phyloP scores from a whole-genome alignment of 2,329 filamentous ascomycete species.

The Ophiostoma himal-ulmi region DNA sequence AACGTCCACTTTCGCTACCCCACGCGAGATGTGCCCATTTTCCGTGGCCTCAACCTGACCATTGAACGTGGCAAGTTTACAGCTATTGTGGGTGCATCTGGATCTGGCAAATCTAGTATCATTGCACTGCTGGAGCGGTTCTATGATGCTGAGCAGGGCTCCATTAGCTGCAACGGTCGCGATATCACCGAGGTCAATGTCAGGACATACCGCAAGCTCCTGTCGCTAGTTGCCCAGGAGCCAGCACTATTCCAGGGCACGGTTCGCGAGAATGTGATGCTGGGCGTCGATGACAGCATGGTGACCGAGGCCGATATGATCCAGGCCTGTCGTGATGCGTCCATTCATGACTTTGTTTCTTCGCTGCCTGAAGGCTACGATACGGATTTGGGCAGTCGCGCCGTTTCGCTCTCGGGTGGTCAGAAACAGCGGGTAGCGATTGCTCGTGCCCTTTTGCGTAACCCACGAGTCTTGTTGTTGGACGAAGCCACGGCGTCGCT shows the following conservation, averaged over 20 bases:
- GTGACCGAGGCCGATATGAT: conserved; percentile 49
- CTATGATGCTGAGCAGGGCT: conserved; percentile 61
- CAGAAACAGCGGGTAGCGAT: conserved; percentile 59
- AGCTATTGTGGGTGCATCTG: conserved; percentile 63
- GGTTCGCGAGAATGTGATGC: conserved; percentile 62
- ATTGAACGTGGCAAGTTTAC: conserved; percentile 65
- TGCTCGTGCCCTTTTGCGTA: conserved; percentile 48
- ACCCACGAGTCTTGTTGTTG: conserved; percentile 49
- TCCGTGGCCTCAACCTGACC: conserved; percentile 56
- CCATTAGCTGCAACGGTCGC: conserved; percentile 57
- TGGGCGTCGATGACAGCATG: conserved; percentile 53
- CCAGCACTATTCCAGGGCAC: conserved; percentile 64
- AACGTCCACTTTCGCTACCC: conserved; percentile 58
- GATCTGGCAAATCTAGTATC: conserved; percentile 64
- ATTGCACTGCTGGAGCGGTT: conserved; percentile 62
- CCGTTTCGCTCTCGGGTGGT: conserved; percentile 70
- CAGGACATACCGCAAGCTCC: conserved; percentile 54
- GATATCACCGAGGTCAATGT: conserved; percentile 56
- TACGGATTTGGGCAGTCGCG: conserved; percentile 61
- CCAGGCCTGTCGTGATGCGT: conserved; percentile 54
- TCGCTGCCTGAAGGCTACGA: conserved; percentile 35
- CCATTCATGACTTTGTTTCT: conserved; percentile 64
- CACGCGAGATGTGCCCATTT: conserved; percentile 51
- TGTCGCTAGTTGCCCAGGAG: conserved; percentile 71
- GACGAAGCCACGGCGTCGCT: conserved; percentile 56